Evolutionary conservation across 225 moss, liverwort and hornwort species (phyloP).

Genomic region (Lunularia cruciata): DNA sequence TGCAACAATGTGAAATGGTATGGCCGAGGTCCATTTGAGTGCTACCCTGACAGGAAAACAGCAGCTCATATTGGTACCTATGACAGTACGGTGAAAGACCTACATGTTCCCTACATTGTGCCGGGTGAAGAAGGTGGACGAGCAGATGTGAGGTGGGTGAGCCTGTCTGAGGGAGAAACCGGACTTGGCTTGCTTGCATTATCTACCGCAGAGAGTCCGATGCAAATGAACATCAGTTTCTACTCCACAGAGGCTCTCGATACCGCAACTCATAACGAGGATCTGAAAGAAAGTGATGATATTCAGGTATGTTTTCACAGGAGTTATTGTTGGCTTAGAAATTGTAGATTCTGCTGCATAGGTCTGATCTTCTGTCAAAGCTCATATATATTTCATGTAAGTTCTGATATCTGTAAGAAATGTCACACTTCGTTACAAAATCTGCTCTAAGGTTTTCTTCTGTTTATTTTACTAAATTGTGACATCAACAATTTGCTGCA

Average conservation of each 20-base stretch:
- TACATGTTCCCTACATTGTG: slow-evolving; percentile 88
- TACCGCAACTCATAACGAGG: slow-evolving; percentile 66
- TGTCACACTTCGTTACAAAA: too few species aligned
- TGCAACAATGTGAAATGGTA: slow-evolving; percentile 74
- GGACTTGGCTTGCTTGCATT: slow-evolving; percentile 64
- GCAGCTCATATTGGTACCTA: slow-evolving; percentile 73
- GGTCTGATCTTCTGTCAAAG: too few species aligned
- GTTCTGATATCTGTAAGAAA: too few species aligned
- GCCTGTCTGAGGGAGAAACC: slow-evolving; percentile 46
- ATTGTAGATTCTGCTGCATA: too few species aligned
- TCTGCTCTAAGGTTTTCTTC: too few species aligned
- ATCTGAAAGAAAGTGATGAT: slow-evolving; percentile 52
- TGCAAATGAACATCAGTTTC: slow-evolving; percentile 80
- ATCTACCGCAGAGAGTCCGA: slow-evolving; percentile 36
- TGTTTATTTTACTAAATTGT: too few species aligned
- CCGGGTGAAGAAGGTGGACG: slow-evolving; percentile 91
- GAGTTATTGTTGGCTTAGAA: too few species aligned
- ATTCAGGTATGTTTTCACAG: slow-evolving; percentile 65
- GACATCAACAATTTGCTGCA: too few species aligned
- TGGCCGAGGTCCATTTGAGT: slow-evolving; percentile 93
- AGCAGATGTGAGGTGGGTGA: slow-evolving; percentile 86
- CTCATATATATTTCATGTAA: too few species aligned
- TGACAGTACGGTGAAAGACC: slow-evolving; percentile 54
- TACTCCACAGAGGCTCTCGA: slow-evolving; percentile 63
- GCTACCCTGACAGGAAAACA: slow-evolving; percentile 88